Evolutionary conservation across 202 grass and related monocot genomes (phyloP).

Genomic region (Panicum virgatum): DNA sequence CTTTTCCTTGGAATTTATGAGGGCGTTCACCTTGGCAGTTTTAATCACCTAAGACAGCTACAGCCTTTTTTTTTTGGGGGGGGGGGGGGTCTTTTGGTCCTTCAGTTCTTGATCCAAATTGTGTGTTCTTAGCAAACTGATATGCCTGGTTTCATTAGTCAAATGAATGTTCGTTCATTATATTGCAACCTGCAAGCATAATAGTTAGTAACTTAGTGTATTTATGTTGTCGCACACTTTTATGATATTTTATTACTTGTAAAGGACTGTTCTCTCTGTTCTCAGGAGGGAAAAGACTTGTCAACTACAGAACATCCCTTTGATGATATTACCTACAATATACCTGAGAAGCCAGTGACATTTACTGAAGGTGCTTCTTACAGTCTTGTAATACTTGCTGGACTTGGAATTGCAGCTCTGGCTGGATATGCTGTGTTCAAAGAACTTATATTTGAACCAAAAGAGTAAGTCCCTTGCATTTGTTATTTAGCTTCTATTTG

Average conservation of each 20-base stretch:
- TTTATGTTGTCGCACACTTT: conserved; percentile 1
- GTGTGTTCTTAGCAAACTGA: not conserved
- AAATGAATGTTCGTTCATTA: conserved; percentile 1
- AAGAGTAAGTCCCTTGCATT: conserved; percentile 70
- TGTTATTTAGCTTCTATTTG: conserved; percentile 7
- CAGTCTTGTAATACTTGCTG: conserved; percentile 84
- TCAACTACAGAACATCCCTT: conserved; percentile 83
- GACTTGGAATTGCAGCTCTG: conserved; percentile 78
- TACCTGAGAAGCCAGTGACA: conserved; percentile 93
- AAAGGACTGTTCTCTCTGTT: conserved; percentile 12
- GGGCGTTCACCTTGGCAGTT: not conserved
- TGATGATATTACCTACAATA: conserved; percentile 89
- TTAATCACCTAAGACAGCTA: not conserved
- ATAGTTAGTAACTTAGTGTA: not conserved
- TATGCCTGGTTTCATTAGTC: not conserved
- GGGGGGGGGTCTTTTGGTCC: not conserved
- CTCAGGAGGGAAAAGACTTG: conserved; percentile 72
- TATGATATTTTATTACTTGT: conserved; percentile 22
- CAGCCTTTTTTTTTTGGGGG: too few species aligned
- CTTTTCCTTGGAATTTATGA: conserved; percentile 9
- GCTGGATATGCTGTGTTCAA: conserved; percentile 98
- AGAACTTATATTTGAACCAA: conserved; percentile 96
- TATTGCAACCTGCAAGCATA: not conserved
- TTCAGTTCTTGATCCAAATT: conserved; percentile 5
- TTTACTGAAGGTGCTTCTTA: conserved; percentile 95